These are phyloP conservation scores for Pseudopithomyces chartarum DNA, from an alignment of 2,329 filamentous ascomycete species.

Conservation along the genomic window DNA sequence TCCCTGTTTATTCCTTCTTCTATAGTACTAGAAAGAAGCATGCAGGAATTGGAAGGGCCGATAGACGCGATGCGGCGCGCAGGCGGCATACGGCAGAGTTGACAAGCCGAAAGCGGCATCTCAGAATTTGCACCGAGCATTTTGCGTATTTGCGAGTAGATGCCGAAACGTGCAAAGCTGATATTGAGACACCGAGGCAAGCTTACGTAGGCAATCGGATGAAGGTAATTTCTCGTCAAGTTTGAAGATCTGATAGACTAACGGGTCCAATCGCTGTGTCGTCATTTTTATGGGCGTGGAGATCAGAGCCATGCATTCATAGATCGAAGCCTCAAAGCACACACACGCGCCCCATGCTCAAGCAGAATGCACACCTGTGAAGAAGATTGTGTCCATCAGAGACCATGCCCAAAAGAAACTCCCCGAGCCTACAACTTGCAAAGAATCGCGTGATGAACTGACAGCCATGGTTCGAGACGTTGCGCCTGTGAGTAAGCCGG, in stretches of 20 bases:
- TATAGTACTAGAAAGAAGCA: neutral
- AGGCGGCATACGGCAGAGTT: constrained; percentile 9
- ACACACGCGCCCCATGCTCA: neutral
- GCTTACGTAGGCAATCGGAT: neutral
- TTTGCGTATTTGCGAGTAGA: neutral
- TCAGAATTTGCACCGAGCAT: constrained; percentile 1
- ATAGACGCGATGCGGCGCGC: neutral
- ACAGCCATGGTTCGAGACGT: constrained; percentile 2
- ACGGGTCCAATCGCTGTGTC: neutral
- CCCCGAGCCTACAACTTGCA: neutral
- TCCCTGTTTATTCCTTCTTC: neutral
- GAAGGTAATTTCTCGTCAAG: neutral
- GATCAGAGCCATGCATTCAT: neutral
- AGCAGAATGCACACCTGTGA: neutral
- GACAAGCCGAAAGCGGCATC: constrained; percentile 12
- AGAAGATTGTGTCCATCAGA: neutral
- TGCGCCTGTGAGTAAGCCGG: constrained; percentile 17
- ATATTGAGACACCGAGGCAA: neutral
- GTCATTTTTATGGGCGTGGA: neutral
- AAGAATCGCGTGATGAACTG: constrained; percentile 6
- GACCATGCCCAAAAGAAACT: neutral
- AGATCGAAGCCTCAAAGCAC: neutral
- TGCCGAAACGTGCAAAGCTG: neutral
- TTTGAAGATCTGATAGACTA: neutral
- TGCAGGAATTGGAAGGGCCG: neutral